These are phyloP conservation scores for Gynostemma pentaphyllum DNA, from an alignment of 306 rosid species.

Conservation along the genomic window DNA sequence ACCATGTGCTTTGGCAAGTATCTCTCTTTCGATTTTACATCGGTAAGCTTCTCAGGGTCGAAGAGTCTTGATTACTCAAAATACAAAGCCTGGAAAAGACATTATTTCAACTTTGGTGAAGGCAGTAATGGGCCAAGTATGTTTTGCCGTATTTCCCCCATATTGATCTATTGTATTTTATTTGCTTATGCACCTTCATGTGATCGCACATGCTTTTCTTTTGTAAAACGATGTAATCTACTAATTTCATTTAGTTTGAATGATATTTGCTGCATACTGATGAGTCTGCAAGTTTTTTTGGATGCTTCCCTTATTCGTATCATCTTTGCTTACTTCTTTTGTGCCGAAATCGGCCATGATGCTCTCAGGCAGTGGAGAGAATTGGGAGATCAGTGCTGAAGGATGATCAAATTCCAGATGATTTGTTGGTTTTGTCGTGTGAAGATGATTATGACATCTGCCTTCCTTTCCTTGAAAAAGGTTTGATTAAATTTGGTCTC, in stretches of 20 bases:
- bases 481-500: slow-evolving; percentile 18
- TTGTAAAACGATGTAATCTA: not conserved
- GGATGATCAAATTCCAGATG: slow-evolving; percentile 44
- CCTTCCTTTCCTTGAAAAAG: slow-evolving; percentile 75
- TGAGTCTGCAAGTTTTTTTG: not conserved
- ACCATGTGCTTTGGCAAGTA: slow-evolving; percentile 14
- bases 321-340: not conserved
- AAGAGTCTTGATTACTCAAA: slow-evolving; percentile 73
- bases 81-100: slow-evolving; percentile 73
- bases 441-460: slow-evolving; percentile 77
- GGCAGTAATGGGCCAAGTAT: slow-evolving; percentile 79
- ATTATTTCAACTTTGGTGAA: slow-evolving; percentile 51
- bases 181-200: not conserved
- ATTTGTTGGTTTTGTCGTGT: slow-evolving; percentile 70
- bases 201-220: not conserved
- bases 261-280: not conserved
- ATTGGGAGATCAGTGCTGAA: slow-evolving; percentile 45
- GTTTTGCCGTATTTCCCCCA: not conserved
- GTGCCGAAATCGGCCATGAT: not conserved
- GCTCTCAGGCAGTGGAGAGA: slow-evolving; percentile 54
- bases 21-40: not conserved
- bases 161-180: not conserved
- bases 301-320: not conserved
- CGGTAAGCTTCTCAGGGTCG: slow-evolving; percentile 46
- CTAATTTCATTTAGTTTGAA: not conserved